Conservation (phyloP, 768 basidiomycete genomes). For the Boletus coccyginus region DNA sequence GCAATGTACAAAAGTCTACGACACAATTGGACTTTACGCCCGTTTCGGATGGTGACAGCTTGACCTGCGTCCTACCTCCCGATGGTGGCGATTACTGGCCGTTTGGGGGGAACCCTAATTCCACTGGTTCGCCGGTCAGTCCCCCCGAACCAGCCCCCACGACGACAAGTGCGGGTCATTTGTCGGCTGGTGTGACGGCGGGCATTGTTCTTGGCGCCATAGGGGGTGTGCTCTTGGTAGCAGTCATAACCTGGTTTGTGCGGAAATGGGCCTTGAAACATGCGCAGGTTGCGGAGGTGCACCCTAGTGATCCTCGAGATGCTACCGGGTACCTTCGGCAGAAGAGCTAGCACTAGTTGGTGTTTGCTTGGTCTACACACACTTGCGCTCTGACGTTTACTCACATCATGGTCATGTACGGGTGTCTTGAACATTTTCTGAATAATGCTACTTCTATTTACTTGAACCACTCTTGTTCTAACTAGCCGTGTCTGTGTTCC, state of each 20-base stretch:
- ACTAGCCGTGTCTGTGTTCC: background rate
- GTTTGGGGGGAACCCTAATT: slow-evolving; percentile 49
- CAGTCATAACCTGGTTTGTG: slow-evolving; percentile 42
- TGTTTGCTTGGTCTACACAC: background rate
- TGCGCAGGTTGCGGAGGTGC: slow-evolving; percentile 13
- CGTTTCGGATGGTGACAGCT: slow-evolving; percentile 50
- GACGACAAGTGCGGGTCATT: slow-evolving; percentile 15
- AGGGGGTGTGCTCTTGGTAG: slow-evolving; percentile 42
- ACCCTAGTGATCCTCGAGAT: slow-evolving; percentile 24
- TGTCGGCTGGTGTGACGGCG: slow-evolving; percentile 31
- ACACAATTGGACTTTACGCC: slow-evolving; percentile 53
- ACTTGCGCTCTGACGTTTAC: background rate
- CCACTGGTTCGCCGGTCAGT: slow-evolving; percentile 21
- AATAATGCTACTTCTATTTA: background rate
- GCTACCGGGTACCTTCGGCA: slow-evolving; percentile 18
- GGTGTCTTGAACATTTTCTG: background rate
- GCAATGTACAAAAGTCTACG: slow-evolving; percentile 37
- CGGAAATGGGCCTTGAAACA: slow-evolving; percentile 46
- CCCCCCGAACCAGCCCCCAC: slow-evolving; percentile 13
- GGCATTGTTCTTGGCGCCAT: slow-evolving; percentile 55
- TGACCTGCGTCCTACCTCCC: slow-evolving; percentile 70
- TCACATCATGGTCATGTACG: background rate
- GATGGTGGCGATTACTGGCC: slow-evolving; percentile 72
- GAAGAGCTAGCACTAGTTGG: background rate
- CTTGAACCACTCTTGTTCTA: background rate